These are phyloP conservation scores for Colletotrichum agaves DNA, from an alignment of 2,329 filamentous ascomycete genomes.

Conservation along the genomic window DNA sequence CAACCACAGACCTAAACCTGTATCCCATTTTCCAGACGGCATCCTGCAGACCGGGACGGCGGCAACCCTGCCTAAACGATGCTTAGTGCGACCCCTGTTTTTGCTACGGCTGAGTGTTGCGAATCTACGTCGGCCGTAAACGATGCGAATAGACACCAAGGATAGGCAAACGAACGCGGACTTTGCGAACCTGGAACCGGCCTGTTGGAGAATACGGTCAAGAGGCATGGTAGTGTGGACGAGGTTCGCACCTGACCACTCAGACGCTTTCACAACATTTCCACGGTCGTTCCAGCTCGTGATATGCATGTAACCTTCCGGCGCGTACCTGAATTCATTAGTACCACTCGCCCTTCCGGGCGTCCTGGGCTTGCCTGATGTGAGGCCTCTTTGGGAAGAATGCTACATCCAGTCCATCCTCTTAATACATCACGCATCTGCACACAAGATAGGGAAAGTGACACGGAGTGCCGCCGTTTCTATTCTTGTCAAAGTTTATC, in stretches of 20 bases:
- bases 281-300: neutral
- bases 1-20: neutral
- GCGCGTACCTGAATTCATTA: conserved; percentile 7
- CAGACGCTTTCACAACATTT: neutral
- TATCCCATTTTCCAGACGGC: conserved; percentile 8
- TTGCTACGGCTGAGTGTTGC: conserved; percentile 6
- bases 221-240: neutral
- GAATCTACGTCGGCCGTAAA: neutral
- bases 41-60: conserved; percentile 14
- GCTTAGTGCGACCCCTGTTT: neutral
- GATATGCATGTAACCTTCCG: conserved; percentile 9
- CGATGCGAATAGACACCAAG: neutral
- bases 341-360: neutral
- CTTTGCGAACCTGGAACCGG: neutral
- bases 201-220: neutral
- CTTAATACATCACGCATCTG: neutral
- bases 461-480: neutral
- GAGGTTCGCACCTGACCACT: conserved; percentile 5
- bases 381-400: neutral
- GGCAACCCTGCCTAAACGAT: conserved; percentile 17
- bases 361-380: neutral
- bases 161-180: too few relatives aligned
- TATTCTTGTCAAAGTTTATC: neutral
- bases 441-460: neutral
- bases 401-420: neutral